Evolutionary conservation across 768 basidiomycete genomes (phyloP).

Genomic region (Lactarius hatsudake): DNA sequence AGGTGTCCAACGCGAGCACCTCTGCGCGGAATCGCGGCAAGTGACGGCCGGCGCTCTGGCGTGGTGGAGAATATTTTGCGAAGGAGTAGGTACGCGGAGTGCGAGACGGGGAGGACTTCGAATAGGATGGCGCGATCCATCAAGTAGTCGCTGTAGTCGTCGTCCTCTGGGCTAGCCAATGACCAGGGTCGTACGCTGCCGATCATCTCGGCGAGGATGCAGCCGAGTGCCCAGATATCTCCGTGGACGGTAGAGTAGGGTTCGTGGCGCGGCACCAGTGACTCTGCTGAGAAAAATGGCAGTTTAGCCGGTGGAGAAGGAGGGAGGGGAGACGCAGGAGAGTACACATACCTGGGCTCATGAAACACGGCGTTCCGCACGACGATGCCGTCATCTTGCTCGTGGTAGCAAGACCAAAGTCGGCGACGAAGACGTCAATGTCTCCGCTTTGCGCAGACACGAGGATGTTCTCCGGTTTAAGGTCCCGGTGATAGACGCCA

Average conservation of each 20-base stretch:
- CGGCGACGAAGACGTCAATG: background rate
- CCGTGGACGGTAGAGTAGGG: background rate
- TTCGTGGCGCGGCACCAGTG: background rate
- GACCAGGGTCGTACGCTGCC: background rate
- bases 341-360: constrained; percentile 8
- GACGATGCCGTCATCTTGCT: background rate
- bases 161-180: background rate
- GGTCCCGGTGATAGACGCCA: constrained; percentile 2
- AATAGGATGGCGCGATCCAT: background rate
- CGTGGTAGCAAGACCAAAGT: constrained; percentile 3
- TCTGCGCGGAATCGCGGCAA: constrained; percentile 61
- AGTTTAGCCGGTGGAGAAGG: background rate
- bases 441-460: constrained; percentile 3
- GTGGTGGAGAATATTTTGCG: constrained; percentile 63
- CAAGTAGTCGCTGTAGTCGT: constrained; percentile 1
- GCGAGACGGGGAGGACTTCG: constrained; percentile 32
- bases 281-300: background rate
- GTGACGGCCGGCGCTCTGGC: constrained; percentile 55
- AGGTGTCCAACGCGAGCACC: constrained; percentile 53
- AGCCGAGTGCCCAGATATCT: constrained; percentile 16
- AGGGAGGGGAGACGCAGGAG: background rate
- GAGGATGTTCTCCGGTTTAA: background rate
- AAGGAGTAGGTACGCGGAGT: constrained; percentile 44
- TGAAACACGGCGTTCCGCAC: constrained; percentile 7
- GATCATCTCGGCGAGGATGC: constrained; percentile 16